Evolutionary conservation across 2,329 filamentous ascomycete species (phyloP).

Genomic region (Alternaria solani): DNA sequence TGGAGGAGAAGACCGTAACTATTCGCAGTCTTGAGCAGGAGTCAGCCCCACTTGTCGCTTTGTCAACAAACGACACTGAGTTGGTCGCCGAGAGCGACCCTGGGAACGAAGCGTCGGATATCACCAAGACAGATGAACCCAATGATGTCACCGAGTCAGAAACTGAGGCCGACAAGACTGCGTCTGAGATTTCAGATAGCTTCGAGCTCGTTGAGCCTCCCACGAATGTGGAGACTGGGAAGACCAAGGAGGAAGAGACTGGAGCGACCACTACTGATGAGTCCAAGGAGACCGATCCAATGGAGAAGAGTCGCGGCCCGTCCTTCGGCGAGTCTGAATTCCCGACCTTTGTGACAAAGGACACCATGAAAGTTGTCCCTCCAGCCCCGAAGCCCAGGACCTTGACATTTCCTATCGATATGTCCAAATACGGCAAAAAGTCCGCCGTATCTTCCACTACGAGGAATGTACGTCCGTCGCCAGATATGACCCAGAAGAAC

Average conservation of each 20-base stretch:
- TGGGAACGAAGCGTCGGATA: background rate
- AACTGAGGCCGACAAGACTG: background rate
- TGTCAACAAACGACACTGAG: background rate
- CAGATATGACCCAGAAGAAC: background rate
- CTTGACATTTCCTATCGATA: slow-evolving; percentile 32
- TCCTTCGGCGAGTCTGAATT: background rate
- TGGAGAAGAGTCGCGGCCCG: slow-evolving; percentile 4
- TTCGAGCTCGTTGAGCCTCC: background rate
- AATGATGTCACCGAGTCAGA: background rate
- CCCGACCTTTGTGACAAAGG: slow-evolving; percentile 24
- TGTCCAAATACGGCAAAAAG: slow-evolving; percentile 33
- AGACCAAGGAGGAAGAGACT: background rate
- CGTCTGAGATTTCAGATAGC: background rate
- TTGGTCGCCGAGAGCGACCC: background rate
- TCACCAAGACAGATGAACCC: background rate
- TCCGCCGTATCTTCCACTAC: background rate
- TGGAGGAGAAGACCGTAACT: slow-evolving; percentile 14
- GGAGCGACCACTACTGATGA: background rate
- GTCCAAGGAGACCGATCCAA: background rate
- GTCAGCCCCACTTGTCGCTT: background rate
- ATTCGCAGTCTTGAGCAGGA: slow-evolving; percentile 21
- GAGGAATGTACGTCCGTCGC: background rate
- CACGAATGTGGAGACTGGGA: background rate
- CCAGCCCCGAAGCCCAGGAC: slow-evolving; percentile 30
- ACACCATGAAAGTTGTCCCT: slow-evolving; percentile 28